phyloP scores from a whole-genome alignment of 2,329 filamentous ascomycete genomes.

The Colletotrichum sojae region DNA sequence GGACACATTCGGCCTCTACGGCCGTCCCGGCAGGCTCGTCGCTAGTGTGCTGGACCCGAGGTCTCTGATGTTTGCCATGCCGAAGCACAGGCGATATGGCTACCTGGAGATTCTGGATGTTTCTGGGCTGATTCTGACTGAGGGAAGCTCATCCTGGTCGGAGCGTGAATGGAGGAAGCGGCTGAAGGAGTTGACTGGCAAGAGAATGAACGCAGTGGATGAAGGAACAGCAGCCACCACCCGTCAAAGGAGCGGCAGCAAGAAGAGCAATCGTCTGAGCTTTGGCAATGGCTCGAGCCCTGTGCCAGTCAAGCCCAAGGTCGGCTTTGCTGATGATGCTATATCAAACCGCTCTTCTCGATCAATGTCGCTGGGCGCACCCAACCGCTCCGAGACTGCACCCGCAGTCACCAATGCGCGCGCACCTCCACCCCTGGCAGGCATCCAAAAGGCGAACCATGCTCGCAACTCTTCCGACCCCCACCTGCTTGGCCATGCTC shows the following conservation, averaged over 20 bases:
- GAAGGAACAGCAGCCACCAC: slow-evolving; percentile 46
- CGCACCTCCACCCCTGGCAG: slow-evolving; percentile 51
- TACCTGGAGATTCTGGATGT: slow-evolving; percentile 94
- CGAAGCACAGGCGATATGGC: slow-evolving; percentile 87
- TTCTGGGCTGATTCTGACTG: slow-evolving; percentile 80
- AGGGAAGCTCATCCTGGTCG: slow-evolving; percentile 82
- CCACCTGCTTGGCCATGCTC: slow-evolving; percentile 47
- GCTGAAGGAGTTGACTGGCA: slow-evolving; percentile 89
- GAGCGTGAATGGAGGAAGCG: slow-evolving; percentile 92
- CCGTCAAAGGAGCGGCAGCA: slow-evolving; percentile 68
- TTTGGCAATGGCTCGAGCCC: slow-evolving; percentile 57
- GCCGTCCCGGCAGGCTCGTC: slow-evolving; percentile 86
- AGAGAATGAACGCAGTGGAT: slow-evolving; percentile 77
- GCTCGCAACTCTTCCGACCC: slow-evolving; percentile 65
- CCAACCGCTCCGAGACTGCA: slow-evolving; percentile 64
- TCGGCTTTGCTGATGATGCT: slow-evolving; percentile 72
- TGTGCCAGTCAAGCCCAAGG: slow-evolving; percentile 55
- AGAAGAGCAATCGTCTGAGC: slow-evolving; percentile 70
- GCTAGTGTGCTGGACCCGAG: slow-evolving; percentile 89
- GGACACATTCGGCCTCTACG: slow-evolving; percentile 93
- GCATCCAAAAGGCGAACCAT: slow-evolving; percentile 52
- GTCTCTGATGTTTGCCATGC: slow-evolving; percentile 98
- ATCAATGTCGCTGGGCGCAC: slow-evolving; percentile 62
- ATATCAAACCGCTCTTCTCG: slow-evolving; percentile 65
- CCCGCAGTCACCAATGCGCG: slow-evolving; percentile 59